These are phyloP conservation scores for Saccharomycopsis hybrid DNA, from an alignment of 1,139 yeast species.

Conservation along the genomic window DNA sequence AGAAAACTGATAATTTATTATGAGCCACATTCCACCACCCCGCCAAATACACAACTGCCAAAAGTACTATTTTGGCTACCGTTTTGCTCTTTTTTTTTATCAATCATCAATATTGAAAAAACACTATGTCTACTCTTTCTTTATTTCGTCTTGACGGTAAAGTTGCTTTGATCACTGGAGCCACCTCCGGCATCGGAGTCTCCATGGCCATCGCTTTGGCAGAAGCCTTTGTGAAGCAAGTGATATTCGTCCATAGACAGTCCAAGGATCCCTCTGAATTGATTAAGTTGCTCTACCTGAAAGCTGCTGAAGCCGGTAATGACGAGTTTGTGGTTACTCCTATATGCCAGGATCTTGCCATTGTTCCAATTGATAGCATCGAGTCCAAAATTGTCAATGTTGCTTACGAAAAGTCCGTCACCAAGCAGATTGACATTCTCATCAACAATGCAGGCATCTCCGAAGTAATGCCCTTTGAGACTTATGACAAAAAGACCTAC, in stretches of 20 bases:
- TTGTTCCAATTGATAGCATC: conserved; percentile 4
- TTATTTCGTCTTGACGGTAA: conserved; percentile 24
- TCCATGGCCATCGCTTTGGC: conserved; percentile 38
- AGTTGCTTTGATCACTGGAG: conserved; percentile 37
- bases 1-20: too few species aligned
- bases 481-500: conserved; percentile 36
- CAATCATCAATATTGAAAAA: too few species aligned
- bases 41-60: too few species aligned
- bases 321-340: conserved; percentile 3
- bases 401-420: conserved; percentile 11
- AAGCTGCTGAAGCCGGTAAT: conserved; percentile 3
- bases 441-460: conserved; percentile 50
- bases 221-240: conserved; percentile 34
- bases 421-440: conserved; percentile 35
- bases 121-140: not conserved
- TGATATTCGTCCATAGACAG: conserved; percentile 30
- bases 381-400: conserved; percentile 5
- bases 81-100: too few species aligned
- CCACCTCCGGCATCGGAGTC: conserved; percentile 39
- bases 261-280: conserved; percentile 26
- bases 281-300: conserved; percentile 21
- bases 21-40: too few species aligned
- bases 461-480: conserved; percentile 31
- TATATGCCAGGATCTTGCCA: conserved; percentile 10
- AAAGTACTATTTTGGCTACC: too few species aligned